These are phyloP conservation scores for Geranium incanum DNA, from an alignment of 441 rosid genomes.

Conservation along the genomic window DNA sequence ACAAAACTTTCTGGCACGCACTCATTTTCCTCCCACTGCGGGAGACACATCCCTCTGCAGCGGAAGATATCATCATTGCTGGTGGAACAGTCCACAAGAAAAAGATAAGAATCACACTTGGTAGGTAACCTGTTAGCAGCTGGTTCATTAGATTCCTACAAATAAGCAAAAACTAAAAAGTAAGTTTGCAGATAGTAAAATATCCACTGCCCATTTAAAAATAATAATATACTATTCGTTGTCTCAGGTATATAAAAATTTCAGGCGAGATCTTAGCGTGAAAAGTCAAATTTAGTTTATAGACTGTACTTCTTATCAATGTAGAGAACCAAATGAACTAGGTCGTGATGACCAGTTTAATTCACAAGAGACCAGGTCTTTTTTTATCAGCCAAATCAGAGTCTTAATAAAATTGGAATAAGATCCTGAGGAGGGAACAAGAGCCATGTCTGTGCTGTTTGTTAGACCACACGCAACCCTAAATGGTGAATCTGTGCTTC, in stretches of 20 bases:
- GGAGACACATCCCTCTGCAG: slow-evolving; percentile 65
- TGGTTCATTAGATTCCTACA: slow-evolving; percentile 50
- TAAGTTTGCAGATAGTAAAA: slow-evolving; percentile 7
- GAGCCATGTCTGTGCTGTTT: too few species aligned
- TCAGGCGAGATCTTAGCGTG: too few species aligned
- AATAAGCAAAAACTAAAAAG: slow-evolving; percentile 18
- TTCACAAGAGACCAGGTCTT: too few species aligned
- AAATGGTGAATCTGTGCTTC: too few species aligned
- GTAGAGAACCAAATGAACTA: slow-evolving; percentile 8
- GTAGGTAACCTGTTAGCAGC: slow-evolving; percentile 83
- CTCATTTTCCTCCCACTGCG: slow-evolving; percentile 76
- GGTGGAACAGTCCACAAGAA: slow-evolving; percentile 77
- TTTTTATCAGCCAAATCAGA: too few species aligned
- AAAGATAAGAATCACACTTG: slow-evolving; percentile 68
- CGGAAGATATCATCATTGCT: slow-evolving; percentile 71
- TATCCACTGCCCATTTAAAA: background rate
- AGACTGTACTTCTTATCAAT: slow-evolving; percentile 8
- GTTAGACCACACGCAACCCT: too few species aligned
- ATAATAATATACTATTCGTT: background rate
- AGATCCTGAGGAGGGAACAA: too few species aligned
- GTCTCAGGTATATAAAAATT: too few species aligned
- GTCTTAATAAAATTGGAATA: too few species aligned
- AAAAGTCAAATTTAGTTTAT: background rate
- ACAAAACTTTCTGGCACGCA: slow-evolving; percentile 66
- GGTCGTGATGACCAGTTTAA: background rate